Conservation (phyloP, 257 asterid species). For the Salvia hispanica region DNA sequence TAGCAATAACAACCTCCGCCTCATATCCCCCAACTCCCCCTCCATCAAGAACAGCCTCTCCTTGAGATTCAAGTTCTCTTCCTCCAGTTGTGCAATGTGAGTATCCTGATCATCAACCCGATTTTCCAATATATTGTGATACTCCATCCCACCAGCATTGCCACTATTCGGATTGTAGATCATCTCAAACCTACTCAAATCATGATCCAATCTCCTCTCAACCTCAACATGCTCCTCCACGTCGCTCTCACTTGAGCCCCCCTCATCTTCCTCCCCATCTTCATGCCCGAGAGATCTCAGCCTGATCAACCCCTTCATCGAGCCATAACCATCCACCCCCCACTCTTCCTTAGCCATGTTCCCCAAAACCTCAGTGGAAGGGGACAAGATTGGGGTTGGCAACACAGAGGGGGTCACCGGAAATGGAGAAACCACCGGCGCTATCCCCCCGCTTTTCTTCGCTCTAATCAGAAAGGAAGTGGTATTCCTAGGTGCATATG, state of each 20-base stretch:
- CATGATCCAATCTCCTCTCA: slow-evolving; percentile 62
- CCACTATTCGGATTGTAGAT: slow-evolving; percentile 40
- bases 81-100: slow-evolving; percentile 56
- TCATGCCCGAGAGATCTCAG: slow-evolving; percentile 50
- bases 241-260: slow-evolving; percentile 49
- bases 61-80: slow-evolving; percentile 55
- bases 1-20: slow-evolving; percentile 42
- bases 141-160: slow-evolving; percentile 32
- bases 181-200: slow-evolving; percentile 65
- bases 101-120: slow-evolving; percentile 52
- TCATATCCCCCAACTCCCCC: slow-evolving; percentile 49
- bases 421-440: slow-evolving; percentile 55
- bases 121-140: slow-evolving; percentile 42
- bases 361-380: slow-evolving; percentile 51
- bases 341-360: slow-evolving; percentile 64
- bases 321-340: slow-evolving; percentile 70
- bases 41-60: slow-evolving; percentile 53
- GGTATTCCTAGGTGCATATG: slow-evolving; percentile 62
- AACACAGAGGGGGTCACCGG: slow-evolving; percentile 58
- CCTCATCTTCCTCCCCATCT: slow-evolving; percentile 53
- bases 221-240: slow-evolving; percentile 57
- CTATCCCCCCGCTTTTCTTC: slow-evolving; percentile 55
- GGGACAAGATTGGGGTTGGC: slow-evolving; percentile 59
- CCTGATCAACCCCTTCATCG: slow-evolving; percentile 66
- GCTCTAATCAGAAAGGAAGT: slow-evolving; percentile 60